phyloP scores from a whole-genome alignment of 148 eudicot genomes.

The Nepenthes gracilis region DNA sequence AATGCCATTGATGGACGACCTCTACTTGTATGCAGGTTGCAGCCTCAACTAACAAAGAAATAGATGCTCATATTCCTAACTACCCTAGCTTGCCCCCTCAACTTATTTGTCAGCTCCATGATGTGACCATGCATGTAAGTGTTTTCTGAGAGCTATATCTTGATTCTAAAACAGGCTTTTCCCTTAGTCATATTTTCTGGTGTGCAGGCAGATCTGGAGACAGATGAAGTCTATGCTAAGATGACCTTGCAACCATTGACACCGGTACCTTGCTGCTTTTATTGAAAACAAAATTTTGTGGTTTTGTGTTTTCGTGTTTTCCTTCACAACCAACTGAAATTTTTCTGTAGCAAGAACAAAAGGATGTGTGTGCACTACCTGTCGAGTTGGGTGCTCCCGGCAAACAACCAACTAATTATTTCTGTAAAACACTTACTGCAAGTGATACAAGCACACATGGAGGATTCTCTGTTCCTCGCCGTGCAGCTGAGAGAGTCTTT shows the following conservation, averaged over 20 bases:
- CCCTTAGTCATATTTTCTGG: slow-evolving; percentile 5
- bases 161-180: neutral
- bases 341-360: slow-evolving; percentile 49
- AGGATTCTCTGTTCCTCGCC: slow-evolving; percentile 75
- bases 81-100: slow-evolving; percentile 32
- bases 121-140: slow-evolving; percentile 36
- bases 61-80: slow-evolving; percentile 27
- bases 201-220: slow-evolving; percentile 36
- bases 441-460: slow-evolving; percentile 81
- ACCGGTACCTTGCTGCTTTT: slow-evolving; percentile 23
- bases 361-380: slow-evolving; percentile 48
- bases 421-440: slow-evolving; percentile 67
- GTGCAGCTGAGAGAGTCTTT: slow-evolving; percentile 76
- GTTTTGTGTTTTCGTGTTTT: neutral
- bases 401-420: slow-evolving; percentile 69
- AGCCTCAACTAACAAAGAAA: slow-evolving; percentile 25
- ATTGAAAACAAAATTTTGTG: neutral
- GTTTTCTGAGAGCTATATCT: neutral
- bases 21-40: slow-evolving; percentile 20
- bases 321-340: neutral
- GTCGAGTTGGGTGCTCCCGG: slow-evolving; percentile 48
- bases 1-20: no score
- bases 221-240: slow-evolving; percentile 41
- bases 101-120: slow-evolving; percentile 35
- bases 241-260: slow-evolving; percentile 69